phyloP scores from a whole-genome alignment of 2,329 filamentous ascomycete species.

The Magnaporthiopsis poae region DNA sequence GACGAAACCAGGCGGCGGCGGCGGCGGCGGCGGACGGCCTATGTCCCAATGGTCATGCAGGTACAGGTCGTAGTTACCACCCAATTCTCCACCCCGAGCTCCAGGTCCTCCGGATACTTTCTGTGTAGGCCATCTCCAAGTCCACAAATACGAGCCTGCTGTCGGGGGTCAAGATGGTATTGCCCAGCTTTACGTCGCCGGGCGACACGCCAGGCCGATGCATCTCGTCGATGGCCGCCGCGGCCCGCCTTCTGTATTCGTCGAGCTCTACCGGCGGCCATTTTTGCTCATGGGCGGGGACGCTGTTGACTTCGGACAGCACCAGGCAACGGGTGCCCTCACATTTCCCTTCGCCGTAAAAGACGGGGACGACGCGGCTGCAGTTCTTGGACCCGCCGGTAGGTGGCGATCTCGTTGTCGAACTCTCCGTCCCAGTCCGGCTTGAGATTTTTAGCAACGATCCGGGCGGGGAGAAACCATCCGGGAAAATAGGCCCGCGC shows the following conservation, averaged over 20 bases:
- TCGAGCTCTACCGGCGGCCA: neutral
- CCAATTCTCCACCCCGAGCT: too few relatives aligned
- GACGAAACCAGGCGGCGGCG: too few relatives aligned
- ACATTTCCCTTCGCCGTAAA: conserved; percentile 9
- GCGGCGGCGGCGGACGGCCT: too few relatives aligned
- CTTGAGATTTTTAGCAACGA: conserved; percentile 13
- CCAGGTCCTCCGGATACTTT: too few relatives aligned
- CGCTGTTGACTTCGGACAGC: conserved; percentile 10
- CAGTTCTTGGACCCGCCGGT: conserved; percentile 8
- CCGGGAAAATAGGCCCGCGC: neutral
- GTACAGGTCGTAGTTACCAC: too few relatives aligned
- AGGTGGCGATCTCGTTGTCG: conserved; percentile 11
- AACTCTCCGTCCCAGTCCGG: conserved; percentile 11
- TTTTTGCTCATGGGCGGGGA: neutral
- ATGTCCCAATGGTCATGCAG: too few relatives aligned
- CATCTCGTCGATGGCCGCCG: too few relatives aligned
- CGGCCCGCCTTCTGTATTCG: neutral
- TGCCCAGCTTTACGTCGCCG: too few relatives aligned
- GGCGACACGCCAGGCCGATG: too few relatives aligned
- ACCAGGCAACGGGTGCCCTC: conserved; percentile 11
- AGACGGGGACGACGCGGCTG: conserved; percentile 11
- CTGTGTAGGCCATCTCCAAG: too few relatives aligned
- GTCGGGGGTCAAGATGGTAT: too few relatives aligned
- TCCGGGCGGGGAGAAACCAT: conserved; percentile 8
- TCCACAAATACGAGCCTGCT: too few relatives aligned